Conservation (phyloP, 1,284 basidiomycete genomes). For the Acaromyces ingoldii region DNA sequence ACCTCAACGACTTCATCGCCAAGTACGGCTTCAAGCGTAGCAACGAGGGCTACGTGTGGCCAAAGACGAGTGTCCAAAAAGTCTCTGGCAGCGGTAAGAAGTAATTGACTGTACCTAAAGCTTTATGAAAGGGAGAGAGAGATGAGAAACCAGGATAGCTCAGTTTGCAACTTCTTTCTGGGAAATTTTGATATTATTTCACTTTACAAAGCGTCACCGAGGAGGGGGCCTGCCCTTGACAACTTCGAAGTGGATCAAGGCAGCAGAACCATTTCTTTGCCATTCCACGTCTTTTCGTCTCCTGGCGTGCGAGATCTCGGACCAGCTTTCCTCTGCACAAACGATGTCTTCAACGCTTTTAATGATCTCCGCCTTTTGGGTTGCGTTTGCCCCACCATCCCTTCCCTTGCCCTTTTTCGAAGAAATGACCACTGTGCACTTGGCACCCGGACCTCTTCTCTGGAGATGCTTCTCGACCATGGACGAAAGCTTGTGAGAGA, state of each 20-base stretch:
- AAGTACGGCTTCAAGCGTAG: constrained; percentile 34
- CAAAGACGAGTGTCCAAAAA: constrained; percentile 33
- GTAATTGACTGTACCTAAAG: too few species aligned
- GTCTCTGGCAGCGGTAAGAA: constrained; percentile 5
- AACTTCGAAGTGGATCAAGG: neutral
- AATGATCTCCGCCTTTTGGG: neutral
- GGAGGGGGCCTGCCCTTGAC: too few species aligned
- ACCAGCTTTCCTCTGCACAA: neutral
- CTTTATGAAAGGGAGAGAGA: neutral
- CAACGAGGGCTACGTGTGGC: constrained; percentile 39
- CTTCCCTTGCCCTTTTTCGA: constrained; percentile 16
- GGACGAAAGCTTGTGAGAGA: constrained; percentile 31
- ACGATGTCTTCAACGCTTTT: neutral
- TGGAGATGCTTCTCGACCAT: constrained; percentile 26
- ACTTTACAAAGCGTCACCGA: neutral
- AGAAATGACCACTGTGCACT: constrained; percentile 10
- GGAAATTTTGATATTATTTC: neutral
- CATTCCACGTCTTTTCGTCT: constrained; percentile 1
- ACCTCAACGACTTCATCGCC: constrained; percentile 41
- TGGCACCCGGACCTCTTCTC: constrained; percentile 3
- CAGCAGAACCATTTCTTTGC: neutral
- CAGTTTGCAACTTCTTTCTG: neutral
- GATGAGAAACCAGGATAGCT: neutral
- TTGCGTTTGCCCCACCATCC: neutral
- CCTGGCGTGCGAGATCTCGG: neutral